phyloP scores from a whole-genome alignment of 169 alveolate genomes.

The Besnoitia besnoiti region DNA sequence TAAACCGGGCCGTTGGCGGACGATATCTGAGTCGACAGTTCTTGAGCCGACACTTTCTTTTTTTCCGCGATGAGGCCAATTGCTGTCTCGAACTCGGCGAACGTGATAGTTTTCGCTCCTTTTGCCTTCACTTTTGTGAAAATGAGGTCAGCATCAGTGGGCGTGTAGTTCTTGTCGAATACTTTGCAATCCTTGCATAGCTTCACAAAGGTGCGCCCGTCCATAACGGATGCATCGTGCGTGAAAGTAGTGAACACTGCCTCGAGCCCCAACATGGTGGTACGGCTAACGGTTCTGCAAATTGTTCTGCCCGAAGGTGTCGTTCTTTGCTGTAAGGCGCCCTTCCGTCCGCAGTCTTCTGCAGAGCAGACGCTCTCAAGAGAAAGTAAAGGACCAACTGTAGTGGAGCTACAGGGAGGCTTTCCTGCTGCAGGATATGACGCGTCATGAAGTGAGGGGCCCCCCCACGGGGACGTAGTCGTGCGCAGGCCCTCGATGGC shows the following conservation, averaged over 20 bases:
- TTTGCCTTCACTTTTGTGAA: slow-evolving; percentile 83
- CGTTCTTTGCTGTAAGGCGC: too few species aligned
- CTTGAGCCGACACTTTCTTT: slow-evolving; percentile 72
- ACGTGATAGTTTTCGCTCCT: slow-evolving; percentile 79
- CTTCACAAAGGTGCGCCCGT: slow-evolving; percentile 83
- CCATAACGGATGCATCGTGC: slow-evolving; percentile 81
- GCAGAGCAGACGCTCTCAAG: too few species aligned
- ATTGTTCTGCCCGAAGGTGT: too few species aligned
- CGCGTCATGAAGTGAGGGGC: too few species aligned
- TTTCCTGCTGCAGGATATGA: too few species aligned
- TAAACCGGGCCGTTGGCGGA: slow-evolving; percentile 86
- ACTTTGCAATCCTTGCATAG: slow-evolving; percentile 79
- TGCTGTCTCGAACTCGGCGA: slow-evolving; percentile 79
- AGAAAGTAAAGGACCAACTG: too few species aligned
- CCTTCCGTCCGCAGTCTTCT: too few species aligned
- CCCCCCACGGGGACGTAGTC: too few species aligned
- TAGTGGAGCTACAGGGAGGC: too few species aligned
- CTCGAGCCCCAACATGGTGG: slow-evolving; percentile 68
- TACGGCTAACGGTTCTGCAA: background rate
- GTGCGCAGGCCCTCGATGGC: too few species aligned
- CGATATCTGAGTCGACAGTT: slow-evolving; percentile 65
- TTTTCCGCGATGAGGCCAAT: slow-evolving; percentile 75
- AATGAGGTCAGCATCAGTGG: slow-evolving; percentile 84
- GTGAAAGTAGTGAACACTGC: slow-evolving; percentile 79
- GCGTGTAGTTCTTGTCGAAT: slow-evolving; percentile 78